Evolutionary conservation across 805 yeast genomes (phyloP).

Genomic region (Sungouiella thailandica): DNA sequence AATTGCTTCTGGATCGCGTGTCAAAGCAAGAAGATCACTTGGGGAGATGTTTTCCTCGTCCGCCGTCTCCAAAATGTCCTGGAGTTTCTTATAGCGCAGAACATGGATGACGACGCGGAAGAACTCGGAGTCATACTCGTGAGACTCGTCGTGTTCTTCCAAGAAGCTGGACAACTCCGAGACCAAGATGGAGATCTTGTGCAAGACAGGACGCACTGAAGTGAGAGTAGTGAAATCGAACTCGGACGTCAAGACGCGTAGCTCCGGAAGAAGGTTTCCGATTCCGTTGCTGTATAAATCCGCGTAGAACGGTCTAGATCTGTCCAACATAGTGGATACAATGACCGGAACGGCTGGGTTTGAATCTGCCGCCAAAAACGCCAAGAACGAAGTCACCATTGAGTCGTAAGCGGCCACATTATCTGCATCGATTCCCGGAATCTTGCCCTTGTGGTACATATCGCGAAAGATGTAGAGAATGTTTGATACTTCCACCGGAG

Average conservation of each 20-base stretch:
- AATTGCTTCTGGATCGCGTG: neutral
- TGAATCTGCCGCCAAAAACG: neutral
- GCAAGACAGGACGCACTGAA: slow-evolving; percentile 3
- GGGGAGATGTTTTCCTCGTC: neutral
- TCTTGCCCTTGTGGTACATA: slow-evolving; percentile 1
- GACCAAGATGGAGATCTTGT: slow-evolving; percentile 3
- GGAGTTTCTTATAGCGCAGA: slow-evolving; percentile 5
- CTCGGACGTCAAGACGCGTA: slow-evolving; percentile 3
- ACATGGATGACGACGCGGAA: slow-evolving; percentile 4
- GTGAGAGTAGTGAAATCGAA: slow-evolving; percentile 1
- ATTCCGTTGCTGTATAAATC: slow-evolving; percentile 3
- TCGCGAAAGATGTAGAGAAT: slow-evolving; percentile 1
- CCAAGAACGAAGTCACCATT: neutral
- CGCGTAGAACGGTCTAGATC: neutral
- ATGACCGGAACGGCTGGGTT: neutral
- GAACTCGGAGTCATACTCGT: slow-evolving; percentile 2
- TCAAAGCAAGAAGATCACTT: neutral
- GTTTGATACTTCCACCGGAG: slow-evolving; percentile 3
- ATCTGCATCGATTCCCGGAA: neutral
- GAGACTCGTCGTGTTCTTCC: neutral
- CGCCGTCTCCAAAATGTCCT: neutral
- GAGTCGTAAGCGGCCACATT: neutral
- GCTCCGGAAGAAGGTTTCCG: slow-evolving; percentile 5
- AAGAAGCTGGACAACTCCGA: slow-evolving; percentile 4
- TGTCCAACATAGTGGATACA: neutral